Evolutionary conservation across 768 basidiomycete genomes (phyloP).

Genomic region (Tubosaeta sp.): DNA sequence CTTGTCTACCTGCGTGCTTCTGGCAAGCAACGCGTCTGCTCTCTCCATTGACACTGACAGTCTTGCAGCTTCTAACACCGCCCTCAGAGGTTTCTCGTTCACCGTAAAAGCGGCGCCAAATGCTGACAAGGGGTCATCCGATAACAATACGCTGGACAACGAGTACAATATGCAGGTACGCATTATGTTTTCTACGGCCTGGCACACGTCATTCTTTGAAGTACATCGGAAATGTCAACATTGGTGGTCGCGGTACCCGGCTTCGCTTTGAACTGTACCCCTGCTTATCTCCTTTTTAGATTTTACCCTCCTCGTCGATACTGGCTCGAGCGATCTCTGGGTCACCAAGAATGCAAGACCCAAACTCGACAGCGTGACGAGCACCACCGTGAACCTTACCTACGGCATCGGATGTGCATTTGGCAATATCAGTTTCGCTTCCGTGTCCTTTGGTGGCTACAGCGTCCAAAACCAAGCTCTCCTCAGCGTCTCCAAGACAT

Average conservation of each 20-base stretch:
- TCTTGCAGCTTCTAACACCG: background rate
- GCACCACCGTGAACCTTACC: slow-evolving; percentile 27
- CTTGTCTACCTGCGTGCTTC: slow-evolving; percentile 23
- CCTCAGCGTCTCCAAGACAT: slow-evolving; percentile 17
- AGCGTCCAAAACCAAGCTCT: slow-evolving; percentile 26
- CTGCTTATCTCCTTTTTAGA: slow-evolving; percentile 12
- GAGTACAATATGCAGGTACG: slow-evolving; percentile 26
- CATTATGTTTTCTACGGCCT: background rate
- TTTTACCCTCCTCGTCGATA: slow-evolving; percentile 26
- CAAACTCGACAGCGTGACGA: slow-evolving; percentile 27
- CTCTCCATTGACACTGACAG: slow-evolving; percentile 5
- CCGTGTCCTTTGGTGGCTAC: slow-evolving; percentile 35
- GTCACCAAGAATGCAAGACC: slow-evolving; percentile 18
- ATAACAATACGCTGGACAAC: slow-evolving; percentile 24
- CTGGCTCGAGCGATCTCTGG: slow-evolving; percentile 32
- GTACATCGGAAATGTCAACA: slow-evolving; percentile 29
- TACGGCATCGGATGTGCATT: slow-evolving; percentile 38
- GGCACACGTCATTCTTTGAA: slow-evolving; percentile 2
- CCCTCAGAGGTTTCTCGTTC: slow-evolving; percentile 20
- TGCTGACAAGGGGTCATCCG: slow-evolving; percentile 15
- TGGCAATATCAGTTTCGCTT: slow-evolving; percentile 34
- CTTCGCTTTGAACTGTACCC: background rate
- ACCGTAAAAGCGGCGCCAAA: slow-evolving; percentile 13
- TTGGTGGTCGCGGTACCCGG: slow-evolving; percentile 27
- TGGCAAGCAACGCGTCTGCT: slow-evolving; percentile 28